A percentile compares a stretch with the other conserved stretches of the same genome.
These are phyloP conservation scores for Acer campestre DNA, from an alignment of 345 rosid species.

Conservation along the genomic window DNA sequence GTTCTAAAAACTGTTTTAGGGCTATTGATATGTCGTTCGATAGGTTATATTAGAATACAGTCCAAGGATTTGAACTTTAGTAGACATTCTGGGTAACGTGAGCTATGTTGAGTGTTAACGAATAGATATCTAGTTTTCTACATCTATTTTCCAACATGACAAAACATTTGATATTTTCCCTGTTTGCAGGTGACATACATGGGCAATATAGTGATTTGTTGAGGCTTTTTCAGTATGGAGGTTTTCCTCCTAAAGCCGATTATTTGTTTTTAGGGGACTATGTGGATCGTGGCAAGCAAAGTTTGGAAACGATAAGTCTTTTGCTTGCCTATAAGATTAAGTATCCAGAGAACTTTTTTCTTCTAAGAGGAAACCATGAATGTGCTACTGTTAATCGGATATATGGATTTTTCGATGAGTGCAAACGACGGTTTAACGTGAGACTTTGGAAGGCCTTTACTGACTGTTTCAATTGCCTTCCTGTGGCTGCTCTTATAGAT, in stretches of 20 bases:
- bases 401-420: slow-evolving; percentile 93
- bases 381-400: slow-evolving; percentile 93
- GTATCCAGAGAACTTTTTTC: slow-evolving; percentile 90
- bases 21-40: neutral
- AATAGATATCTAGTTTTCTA: neutral
- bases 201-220: slow-evolving; percentile 90
- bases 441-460: slow-evolving; percentile 91
- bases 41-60: neutral
- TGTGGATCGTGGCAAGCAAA: slow-evolving; percentile 96
- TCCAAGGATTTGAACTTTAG: neutral
- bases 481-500: slow-evolving; percentile 86
- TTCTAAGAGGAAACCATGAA: slow-evolving; percentile 89
- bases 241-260: slow-evolving; percentile 89
- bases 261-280: slow-evolving; percentile 92
- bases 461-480: slow-evolving; percentile 91
- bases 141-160: slow-evolving; percentile 6
- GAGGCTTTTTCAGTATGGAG: slow-evolving; percentile 93
- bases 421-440: slow-evolving; percentile 91
- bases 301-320: slow-evolving; percentile 93
- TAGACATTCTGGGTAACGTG: neutral
- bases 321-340: slow-evolving; percentile 89
- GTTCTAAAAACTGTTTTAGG: neutral
- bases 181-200: slow-evolving; percentile 78
- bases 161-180: slow-evolving; percentile 1
- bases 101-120: neutral